Evolutionary conservation across 73 alveolate genomes (phyloP), one percentile per base, ranked within the genome.

Genomic region (Uronychia binucleata): DNA sequence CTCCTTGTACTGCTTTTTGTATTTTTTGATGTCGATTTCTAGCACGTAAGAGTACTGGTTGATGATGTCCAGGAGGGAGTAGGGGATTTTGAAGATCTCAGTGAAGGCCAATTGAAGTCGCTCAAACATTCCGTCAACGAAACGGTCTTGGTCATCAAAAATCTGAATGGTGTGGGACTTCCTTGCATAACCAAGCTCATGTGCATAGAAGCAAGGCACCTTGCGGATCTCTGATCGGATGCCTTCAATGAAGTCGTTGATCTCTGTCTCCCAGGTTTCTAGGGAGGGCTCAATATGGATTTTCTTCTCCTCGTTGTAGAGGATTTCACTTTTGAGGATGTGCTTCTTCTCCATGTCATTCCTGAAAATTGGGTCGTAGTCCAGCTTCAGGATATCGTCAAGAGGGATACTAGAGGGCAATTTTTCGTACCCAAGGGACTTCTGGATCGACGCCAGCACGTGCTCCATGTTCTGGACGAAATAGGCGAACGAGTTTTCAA

Each of bases 191-290:
- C 95, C 95, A 30, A 90, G 84, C 58, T 90, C 89, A 57, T 79
- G 60, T 1, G 95, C 88, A 28, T 86, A 75, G 78, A 90, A 90
- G 76, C 95, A 90, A 8, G 88, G 91, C 33, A 90, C 95, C 0
- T 76, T 76, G n/a, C 83, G 74, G 75, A 90, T 80, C 75, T 90
- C 92, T 57, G 32, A 81, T 19, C 78, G 57, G 33, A 77, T 83
- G 74, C 85, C 34, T 34, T 74, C 33, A 30, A 79, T 75, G 31
- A 90, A 57, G 57, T 87, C 1, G n/a, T 79, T 25, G 32, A 81
- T 33, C 14, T 87, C 86, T 0, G 58, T 11, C n/a, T 58, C 33
- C 93, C 93, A 87, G 28, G 80, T 85, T 1, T 33, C 46, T 8
- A 74, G 81, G 19, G 89, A 77, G 33, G 93, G 89, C 0, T 77